phyloP scores from a whole-genome alignment of 805 yeast species.

The Yarrowia osloensis region DNA sequence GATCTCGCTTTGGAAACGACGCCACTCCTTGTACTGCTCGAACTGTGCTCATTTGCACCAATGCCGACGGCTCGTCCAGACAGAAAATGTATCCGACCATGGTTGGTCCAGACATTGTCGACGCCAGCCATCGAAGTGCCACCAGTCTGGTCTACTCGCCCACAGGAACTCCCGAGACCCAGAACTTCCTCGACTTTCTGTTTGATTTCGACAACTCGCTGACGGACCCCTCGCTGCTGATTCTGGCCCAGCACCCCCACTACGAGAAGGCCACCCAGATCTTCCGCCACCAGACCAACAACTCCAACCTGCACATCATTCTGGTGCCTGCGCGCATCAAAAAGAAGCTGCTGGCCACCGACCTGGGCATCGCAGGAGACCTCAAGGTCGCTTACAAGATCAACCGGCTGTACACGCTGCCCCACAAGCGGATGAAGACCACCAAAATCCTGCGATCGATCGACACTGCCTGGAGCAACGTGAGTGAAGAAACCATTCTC shows the following conservation, averaged over 20 bases:
- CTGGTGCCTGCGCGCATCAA: conserved; percentile 11
- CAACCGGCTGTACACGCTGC: not conserved
- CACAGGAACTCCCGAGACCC: conserved; percentile 15
- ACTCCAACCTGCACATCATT: conserved; percentile 15
- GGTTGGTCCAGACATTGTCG: not conserved
- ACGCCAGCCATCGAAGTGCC: not conserved
- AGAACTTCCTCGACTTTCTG: conserved; percentile 12
- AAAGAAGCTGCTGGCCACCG: conserved; percentile 10
- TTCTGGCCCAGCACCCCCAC: conserved; percentile 15
- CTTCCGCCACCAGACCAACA: conserved; percentile 18
- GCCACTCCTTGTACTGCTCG: not conserved
- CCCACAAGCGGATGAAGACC: not conserved
- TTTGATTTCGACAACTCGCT: conserved; percentile 9
- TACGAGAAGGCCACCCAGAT: conserved; percentile 22
- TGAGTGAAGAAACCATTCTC: conserved; percentile 1
- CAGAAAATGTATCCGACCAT: not conserved
- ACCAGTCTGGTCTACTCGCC: not conserved
- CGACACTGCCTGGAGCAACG: conserved; percentile 5
- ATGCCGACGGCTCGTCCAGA: conserved; percentile 1
- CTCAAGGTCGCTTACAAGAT: conserved; percentile 19
- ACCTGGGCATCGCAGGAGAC: not conserved
- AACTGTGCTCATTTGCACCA: not conserved
- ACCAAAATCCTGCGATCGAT: not conserved
- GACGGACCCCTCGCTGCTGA: not conserved
- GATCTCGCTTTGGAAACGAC: conserved; percentile 8